Evolutionary conservation across 208 protist species (phyloP), one percentile per base, ranked within the genome.

Genomic region (Leishmania turanica): DNA sequence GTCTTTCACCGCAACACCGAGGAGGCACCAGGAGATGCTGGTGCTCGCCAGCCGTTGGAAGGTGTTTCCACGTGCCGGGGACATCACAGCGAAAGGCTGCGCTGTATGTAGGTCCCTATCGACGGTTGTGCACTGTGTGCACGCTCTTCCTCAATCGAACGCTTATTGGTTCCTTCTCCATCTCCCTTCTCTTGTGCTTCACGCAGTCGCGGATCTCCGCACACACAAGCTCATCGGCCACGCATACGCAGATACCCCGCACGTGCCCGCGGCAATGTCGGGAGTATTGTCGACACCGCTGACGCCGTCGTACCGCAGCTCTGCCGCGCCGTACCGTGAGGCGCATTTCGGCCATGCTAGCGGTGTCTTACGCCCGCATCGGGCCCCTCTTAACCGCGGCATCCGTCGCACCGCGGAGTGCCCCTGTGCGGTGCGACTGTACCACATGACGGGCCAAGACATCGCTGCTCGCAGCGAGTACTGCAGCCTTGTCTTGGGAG

Each of bases 351-450:
- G 40, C 53, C 49, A 47, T 49, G 53, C 65, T n/a, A 53, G 60
- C 42, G n/a, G 40, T 2, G 31, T 24, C 19, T 24, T 45, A 37
- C 71, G 51, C 5, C 21, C 34, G 4, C 51, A 60, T 49, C 65
- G 82, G 47, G 73, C 82, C 21, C 82, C 78, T 31, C 40, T 68
- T 6, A 60, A 86, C 58, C 85, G 77, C 37, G 81, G 75, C 40
- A 68, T 88, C 27, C 81, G 76, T 69, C 85, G 90, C 2, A 81
- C 88, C 7, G 73, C 69, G 2, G 86, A 90, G 78, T 93, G 90
- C 62, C 88, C 90, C 3, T 90, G 84, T 40, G 88, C 90, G 49
- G 84, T 88, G 42, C 88, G 90, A 13, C 71, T 93, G 4, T 93
- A 87, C 66, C 75, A 81, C 53, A 74, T 91, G 4, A 47, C 68